Percentiles rank a stretch among this genome's conserved stretches.
Conservation (phyloP, 768 basidiomycete genomes). For the Imleria badia region DNA sequence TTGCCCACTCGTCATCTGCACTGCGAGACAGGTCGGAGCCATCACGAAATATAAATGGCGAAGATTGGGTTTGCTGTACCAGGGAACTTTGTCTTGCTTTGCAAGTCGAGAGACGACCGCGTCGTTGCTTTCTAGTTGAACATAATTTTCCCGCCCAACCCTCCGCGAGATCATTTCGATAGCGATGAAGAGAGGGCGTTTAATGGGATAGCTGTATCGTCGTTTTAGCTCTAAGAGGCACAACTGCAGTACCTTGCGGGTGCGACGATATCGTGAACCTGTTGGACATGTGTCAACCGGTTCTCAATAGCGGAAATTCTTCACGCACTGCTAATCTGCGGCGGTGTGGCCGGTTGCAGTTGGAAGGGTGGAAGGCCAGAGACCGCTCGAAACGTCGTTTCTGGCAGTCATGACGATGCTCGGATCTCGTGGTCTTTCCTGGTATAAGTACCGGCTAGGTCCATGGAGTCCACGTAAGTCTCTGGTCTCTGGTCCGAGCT, state of each 20-base stretch:
- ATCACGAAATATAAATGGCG: conserved; percentile 54
- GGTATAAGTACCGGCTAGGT: no score
- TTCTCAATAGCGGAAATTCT: background rate
- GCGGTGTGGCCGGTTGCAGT: background rate
- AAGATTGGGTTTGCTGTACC: conserved; percentile 64
- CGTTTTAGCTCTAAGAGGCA: no score
- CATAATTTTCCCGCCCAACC: background rate
- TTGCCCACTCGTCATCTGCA: conserved; percentile 22
- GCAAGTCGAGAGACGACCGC: conserved; percentile 19
- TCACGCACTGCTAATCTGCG: background rate
- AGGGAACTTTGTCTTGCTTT: conserved; percentile 51
- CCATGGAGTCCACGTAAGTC: no score
- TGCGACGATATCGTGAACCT: background rate
- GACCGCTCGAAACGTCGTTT: background rate
- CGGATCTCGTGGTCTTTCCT: background rate
- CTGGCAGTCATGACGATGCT: background rate
- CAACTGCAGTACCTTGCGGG: no score
- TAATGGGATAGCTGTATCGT: no score
- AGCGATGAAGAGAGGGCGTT: background rate
- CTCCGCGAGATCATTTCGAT: conserved; percentile 5
- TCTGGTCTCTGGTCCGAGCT: no score
- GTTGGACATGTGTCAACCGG: background rate
- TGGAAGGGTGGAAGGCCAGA: background rate
- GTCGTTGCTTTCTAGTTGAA: conserved; percentile 2
- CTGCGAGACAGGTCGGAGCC: conserved; percentile 39